A percentile compares a stretch with the other conserved stretches of the same genome.
phyloP scores from a whole-genome alignment of 768 basidiomycete genomes.

The Krasilnikovozyma curviuscula region DNA sequence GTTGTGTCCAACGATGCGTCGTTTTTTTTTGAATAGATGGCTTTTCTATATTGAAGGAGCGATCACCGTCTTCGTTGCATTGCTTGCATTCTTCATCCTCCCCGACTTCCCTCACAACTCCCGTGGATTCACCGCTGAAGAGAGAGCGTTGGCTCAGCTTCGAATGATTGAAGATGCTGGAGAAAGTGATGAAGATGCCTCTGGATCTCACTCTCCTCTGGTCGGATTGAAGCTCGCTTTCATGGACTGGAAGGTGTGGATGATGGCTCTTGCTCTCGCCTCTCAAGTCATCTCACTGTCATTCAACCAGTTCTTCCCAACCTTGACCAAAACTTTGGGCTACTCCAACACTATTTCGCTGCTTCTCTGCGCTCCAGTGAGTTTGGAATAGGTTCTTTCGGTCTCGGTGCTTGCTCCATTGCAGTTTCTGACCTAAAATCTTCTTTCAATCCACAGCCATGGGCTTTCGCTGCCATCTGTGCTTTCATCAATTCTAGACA shows the following conservation, averaged over 20 bases:
- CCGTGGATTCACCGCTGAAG: slow-evolving; percentile 22
- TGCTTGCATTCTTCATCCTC: slow-evolving; percentile 32
- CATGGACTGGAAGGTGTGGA: neutral
- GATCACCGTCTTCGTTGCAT: slow-evolving; percentile 42
- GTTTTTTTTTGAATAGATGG: slow-evolving; percentile 32
- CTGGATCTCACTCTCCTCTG: neutral
- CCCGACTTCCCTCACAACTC: slow-evolving; percentile 16
- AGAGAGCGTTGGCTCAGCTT: slow-evolving; percentile 22
- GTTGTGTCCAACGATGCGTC: slow-evolving; percentile 8
- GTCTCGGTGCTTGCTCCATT: neutral
- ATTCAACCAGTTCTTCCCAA: slow-evolving; percentile 17
- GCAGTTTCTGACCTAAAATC: no score
- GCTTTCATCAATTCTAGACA: slow-evolving; percentile 40
- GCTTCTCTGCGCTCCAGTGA: slow-evolving; percentile 46
- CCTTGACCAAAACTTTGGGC: slow-evolving; percentile 46
- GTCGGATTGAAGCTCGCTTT: neutral
- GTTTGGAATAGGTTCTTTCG: no score
- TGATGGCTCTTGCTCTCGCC: slow-evolving; percentile 1
- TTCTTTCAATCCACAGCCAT: slow-evolving; percentile 39
- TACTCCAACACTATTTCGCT: slow-evolving; percentile 42
- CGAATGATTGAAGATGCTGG: slow-evolving; percentile 27
- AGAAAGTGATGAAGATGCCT: neutral
- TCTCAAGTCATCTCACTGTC: slow-evolving; percentile 5
- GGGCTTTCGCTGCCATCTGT: slow-evolving; percentile 41
- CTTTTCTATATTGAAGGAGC: slow-evolving; percentile 58